Conservation (phyloP, 2,329 filamentous ascomycete genomes). For the Verticillium nonalfalfae region DNA sequence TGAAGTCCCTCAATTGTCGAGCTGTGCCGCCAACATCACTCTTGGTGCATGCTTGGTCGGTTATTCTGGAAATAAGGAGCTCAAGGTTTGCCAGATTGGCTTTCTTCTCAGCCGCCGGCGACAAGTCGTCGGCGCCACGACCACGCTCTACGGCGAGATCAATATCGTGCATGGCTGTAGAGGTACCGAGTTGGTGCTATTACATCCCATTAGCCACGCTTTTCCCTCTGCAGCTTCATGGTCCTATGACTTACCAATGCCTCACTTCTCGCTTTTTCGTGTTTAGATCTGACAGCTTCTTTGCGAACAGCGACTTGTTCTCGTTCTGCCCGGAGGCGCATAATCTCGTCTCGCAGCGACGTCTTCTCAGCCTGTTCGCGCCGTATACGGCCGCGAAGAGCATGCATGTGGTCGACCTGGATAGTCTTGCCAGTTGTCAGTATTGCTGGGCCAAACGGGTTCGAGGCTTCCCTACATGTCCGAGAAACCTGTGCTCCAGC, state of each 20-base stretch:
- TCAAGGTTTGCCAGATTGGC: conserved; percentile 52
- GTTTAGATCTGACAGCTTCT: conserved; percentile 55
- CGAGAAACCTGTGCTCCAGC: conserved; percentile 46
- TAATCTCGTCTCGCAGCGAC: conserved; percentile 51
- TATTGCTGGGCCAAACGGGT: background rate
- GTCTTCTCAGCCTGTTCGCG: conserved; percentile 52
- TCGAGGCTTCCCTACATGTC: conserved; percentile 41
- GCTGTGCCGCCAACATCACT: conserved; percentile 46
- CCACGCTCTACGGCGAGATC: conserved; percentile 50
- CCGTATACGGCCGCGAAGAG: conserved; percentile 50
- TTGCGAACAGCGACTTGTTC: conserved; percentile 57
- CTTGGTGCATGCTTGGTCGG: conserved; percentile 44
- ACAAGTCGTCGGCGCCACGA: conserved; percentile 39
- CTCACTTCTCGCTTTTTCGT: conserved; percentile 47
- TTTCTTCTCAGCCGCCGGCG: conserved; percentile 36
- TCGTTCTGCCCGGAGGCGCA: conserved; percentile 50
- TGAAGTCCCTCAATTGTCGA: conserved; percentile 54
- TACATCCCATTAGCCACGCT: background rate
- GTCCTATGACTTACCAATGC: conserved; percentile 35
- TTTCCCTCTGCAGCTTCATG: too few relatives aligned
- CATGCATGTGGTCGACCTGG: conserved; percentile 51
- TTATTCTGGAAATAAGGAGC: conserved; percentile 46
- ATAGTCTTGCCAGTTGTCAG: conserved; percentile 36
- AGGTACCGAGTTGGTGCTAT: conserved; percentile 45
- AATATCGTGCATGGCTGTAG: conserved; percentile 54